Conservation (phyloP, 2,329 filamentous ascomycete species). For the Colletotrichum incanum region DNA sequence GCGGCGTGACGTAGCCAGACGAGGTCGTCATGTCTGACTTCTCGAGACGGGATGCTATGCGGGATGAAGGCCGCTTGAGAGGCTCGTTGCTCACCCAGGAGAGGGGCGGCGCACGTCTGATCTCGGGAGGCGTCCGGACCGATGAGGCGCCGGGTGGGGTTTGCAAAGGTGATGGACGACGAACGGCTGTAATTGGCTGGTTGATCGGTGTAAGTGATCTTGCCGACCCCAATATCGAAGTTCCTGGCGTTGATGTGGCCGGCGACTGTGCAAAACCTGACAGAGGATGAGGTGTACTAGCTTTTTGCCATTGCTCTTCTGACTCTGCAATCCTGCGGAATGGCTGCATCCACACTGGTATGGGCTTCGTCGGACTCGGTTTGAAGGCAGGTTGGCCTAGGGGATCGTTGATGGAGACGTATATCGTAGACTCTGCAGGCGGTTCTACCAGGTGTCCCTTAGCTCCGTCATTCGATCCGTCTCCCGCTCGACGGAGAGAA, state of each 20-base stretch:
- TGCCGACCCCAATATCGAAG: conserved; percentile 17
- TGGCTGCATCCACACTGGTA: conserved; percentile 64
- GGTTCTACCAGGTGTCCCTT: conserved; percentile 27
- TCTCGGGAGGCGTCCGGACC: conserved; percentile 5
- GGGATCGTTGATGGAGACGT: conserved; percentile 67
- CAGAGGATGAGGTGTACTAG: background rate
- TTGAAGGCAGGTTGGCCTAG: conserved; percentile 63
- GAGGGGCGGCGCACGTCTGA: conserved; percentile 37
- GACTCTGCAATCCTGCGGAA: conserved; percentile 36
- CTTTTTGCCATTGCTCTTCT: conserved; percentile 40
- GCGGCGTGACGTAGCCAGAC: conserved; percentile 51
- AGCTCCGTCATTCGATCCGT: conserved; percentile 17
- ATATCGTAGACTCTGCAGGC: conserved; percentile 55
- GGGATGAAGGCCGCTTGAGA: conserved; percentile 57
- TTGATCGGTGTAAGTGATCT: conserved; percentile 15
- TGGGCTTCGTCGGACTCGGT: conserved; percentile 65
- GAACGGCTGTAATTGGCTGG: conserved; percentile 18
- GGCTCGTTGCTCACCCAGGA: conserved; percentile 57
- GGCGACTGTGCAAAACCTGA: conserved; percentile 2
- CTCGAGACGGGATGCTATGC: conserved; percentile 45
- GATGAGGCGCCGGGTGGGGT: background rate
- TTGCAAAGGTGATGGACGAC: conserved; percentile 7
- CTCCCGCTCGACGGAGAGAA: conserved; percentile 8
- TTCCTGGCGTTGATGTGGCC: conserved; percentile 16
- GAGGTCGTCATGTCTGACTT: conserved; percentile 46